These are phyloP conservation scores for Vigna nakashimae DNA, from an alignment of 306 rosid genomes.

Conservation along the genomic window DNA sequence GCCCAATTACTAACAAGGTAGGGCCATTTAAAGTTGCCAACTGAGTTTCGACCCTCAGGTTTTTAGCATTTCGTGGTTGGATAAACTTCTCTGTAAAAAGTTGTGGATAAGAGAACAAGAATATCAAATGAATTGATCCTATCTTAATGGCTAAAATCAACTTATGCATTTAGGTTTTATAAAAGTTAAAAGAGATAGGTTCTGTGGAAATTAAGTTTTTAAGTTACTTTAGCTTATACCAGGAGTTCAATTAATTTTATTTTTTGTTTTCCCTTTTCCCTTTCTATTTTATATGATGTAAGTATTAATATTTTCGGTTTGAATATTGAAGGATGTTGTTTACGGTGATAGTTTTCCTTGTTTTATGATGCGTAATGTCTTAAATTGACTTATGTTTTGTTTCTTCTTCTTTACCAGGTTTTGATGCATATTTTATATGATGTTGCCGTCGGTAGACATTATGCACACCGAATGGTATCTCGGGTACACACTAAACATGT, in stretches of 20 bases:
- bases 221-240: not conserved
- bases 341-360: not conserved
- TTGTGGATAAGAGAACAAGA: not conserved
- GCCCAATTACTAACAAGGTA: no score
- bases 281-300: not conserved
- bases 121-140: not conserved
- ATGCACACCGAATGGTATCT: conserved; percentile 10
- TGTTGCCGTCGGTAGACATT: conserved; percentile 7
- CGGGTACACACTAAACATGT: not conserved
- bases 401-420: conserved; percentile 50
- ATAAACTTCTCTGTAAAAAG: not conserved
- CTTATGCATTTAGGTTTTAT: not conserved
- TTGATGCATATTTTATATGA: conserved; percentile 60
- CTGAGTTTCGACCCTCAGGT: conserved; percentile 63
- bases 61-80: not conserved
- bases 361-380: not conserved
- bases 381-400: not conserved
- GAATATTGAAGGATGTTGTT: not conserved
- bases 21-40: no score
- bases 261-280: not conserved
- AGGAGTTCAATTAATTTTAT: not conserved
- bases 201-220: not conserved
- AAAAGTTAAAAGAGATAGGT: not conserved
- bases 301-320: not conserved
- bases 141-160: not conserved